These are phyloP conservation scores for Fonsecaea pedrosoi DNA, from an alignment of 2,329 filamentous ascomycete species.

Conservation along the genomic window DNA sequence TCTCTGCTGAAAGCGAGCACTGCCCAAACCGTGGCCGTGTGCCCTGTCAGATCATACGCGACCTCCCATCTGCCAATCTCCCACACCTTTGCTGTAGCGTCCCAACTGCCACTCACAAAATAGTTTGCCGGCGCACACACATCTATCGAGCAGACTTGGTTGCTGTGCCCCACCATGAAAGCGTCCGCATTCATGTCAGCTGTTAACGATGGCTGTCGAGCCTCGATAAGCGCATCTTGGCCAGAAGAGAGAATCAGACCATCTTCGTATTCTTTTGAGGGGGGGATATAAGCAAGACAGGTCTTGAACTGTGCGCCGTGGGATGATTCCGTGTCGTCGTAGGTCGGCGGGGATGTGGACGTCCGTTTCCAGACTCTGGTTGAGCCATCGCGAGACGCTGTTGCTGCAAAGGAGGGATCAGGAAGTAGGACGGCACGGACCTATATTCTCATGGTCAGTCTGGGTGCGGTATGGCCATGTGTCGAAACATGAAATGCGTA, in stretches of 20 bases:
- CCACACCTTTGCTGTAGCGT: constrained; percentile 87
- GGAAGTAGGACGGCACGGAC: constrained; percentile 87
- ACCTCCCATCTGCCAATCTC: constrained; percentile 83
- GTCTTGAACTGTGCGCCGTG: constrained; percentile 89
- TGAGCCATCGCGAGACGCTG: constrained; percentile 88
- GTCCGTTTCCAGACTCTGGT: constrained; percentile 83
- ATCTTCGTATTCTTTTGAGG: constrained; percentile 71
- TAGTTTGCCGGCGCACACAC: constrained; percentile 73
- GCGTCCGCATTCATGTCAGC: constrained; percentile 81
- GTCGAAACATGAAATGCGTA: constrained; percentile 49
- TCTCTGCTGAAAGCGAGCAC: constrained; percentile 81
- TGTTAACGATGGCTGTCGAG: constrained; percentile 72
- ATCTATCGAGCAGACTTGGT: constrained; percentile 88
- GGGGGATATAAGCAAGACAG: constrained; percentile 75
- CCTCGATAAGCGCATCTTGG: constrained; percentile 91
- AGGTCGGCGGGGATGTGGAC: constrained; percentile 70
- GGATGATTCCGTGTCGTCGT: constrained; percentile 77
- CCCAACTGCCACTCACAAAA: constrained; percentile 93
- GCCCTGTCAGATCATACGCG: constrained; percentile 73
- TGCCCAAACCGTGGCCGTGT: constrained; percentile 87
- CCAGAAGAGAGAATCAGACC: constrained; percentile 88
- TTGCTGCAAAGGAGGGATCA: constrained; percentile 72
- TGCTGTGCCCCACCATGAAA: constrained; percentile 81
- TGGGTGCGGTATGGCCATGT: constrained; percentile 32
- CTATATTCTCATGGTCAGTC: constrained; percentile 56